Conservation (phyloP, 306 rosid genomes). For the Medicago lupulina region DNA sequence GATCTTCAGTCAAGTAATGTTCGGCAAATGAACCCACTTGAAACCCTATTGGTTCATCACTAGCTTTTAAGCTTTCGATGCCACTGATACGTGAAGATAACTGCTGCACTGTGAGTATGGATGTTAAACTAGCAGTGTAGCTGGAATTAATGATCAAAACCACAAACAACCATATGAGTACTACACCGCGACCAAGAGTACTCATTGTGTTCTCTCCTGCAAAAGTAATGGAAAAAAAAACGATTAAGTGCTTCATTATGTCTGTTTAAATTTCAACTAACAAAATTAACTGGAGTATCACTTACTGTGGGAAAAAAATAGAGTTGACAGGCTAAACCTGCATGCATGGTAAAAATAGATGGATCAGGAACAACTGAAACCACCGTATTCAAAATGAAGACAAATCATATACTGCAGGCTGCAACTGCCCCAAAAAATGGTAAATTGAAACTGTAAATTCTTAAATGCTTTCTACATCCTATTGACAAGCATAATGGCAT, state of each 20-base stretch:
- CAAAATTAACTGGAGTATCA: slow-evolving; percentile 39
- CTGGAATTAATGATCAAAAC: slow-evolving; percentile 95
- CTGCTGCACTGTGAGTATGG: slow-evolving; percentile 94
- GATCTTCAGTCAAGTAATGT: slow-evolving; percentile 70
- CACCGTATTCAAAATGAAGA: slow-evolving; percentile 16
- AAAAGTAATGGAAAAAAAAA: slow-evolving; percentile 38
- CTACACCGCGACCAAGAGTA: slow-evolving; percentile 81
- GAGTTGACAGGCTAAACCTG: slow-evolving; percentile 98
- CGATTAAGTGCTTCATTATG: slow-evolving; percentile 34
- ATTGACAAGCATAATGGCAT: no score
- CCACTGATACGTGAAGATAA: slow-evolving; percentile 78
- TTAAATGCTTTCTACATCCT: no score
- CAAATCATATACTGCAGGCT: slow-evolving; percentile 24
- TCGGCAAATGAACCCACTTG: slow-evolving; percentile 93
- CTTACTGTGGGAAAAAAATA: slow-evolving; percentile 97
- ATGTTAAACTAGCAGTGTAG: slow-evolving; percentile 98
- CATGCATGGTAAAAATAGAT: slow-evolving; percentile 41
- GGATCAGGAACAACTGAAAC: slow-evolving; percentile 40
- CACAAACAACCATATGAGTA: slow-evolving; percentile 91
- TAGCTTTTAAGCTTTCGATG: slow-evolving; percentile 70
- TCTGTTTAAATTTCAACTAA: slow-evolving; percentile 31
- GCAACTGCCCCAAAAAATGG: no score
- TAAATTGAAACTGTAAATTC: no score
- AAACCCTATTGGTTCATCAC: slow-evolving; percentile 76
- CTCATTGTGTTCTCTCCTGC: slow-evolving; percentile 98